A percentile compares a stretch with the other conserved stretches of the same genome.
Conservation (phyloP, 192 early-diverging fungal species). For the Pilaira anomala region DNA sequence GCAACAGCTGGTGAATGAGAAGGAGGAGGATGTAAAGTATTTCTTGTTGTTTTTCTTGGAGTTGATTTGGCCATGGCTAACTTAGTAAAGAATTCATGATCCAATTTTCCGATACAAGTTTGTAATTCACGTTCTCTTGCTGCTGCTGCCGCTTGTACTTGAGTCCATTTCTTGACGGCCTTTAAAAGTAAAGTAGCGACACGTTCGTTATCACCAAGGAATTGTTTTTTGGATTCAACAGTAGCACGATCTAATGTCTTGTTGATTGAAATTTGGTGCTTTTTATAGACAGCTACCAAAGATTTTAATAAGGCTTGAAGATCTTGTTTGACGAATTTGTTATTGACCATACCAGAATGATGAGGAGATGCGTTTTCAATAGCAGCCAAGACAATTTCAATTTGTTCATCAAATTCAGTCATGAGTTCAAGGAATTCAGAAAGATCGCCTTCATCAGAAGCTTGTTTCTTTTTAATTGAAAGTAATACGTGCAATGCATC, state of each 20-base stretch:
- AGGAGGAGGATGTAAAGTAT: background rate
- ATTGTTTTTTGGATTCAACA: conserved; percentile 6
- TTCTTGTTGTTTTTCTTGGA: background rate
- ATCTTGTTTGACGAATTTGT: conserved; percentile 30
- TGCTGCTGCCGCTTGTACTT: conserved; percentile 38
- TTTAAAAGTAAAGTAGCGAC: conserved; percentile 40
- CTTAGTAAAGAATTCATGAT: conserved; percentile 39
- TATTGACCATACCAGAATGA: conserved; percentile 22
- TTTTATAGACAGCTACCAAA: conserved; percentile 28
- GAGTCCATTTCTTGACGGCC: conserved; percentile 46
- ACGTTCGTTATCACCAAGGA: conserved; percentile 14
- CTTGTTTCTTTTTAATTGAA: conserved; percentile 24
- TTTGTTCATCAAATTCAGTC: conserved; percentile 34
- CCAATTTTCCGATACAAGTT: conserved; percentile 29
- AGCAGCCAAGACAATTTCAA: conserved; percentile 20
- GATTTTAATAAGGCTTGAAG: conserved; percentile 30
- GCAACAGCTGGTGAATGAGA: background rate
- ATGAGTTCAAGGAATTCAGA: conserved; percentile 29
- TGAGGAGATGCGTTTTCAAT: conserved; percentile 34
- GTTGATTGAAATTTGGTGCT: conserved; percentile 23
- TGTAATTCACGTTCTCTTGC: conserved; percentile 47
- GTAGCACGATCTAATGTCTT: conserved; percentile 1
- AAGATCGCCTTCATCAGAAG: conserved; percentile 26
- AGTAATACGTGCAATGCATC: conserved; percentile 21
- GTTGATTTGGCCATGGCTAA: conserved; percentile 24